Base-by-base conservation (phyloP, 768 basidiomycete species). In the Hericium alpestre region DNA sequence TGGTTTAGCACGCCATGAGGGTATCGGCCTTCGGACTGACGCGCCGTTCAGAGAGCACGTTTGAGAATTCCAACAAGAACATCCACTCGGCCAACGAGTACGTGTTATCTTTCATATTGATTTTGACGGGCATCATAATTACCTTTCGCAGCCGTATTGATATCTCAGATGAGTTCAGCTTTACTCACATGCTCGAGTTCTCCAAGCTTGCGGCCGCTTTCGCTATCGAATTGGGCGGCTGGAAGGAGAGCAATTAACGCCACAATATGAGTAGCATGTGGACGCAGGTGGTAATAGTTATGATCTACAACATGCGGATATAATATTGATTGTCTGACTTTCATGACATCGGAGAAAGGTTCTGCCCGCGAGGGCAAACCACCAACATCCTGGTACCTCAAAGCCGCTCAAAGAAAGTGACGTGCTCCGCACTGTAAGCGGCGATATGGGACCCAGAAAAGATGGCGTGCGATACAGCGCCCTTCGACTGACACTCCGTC, bases 101-200 rank as follows among this genome's bases (percentile, higher is more conserved):
- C 63, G 89, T 72, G n/a, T 32, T 56, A 6, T 43, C 25, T 51
- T 32, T 59, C 43, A n/a, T 61, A 53, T 54, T 58, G 57, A 41
- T 58, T 27, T 56, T 61, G 51, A 22, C 56, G 20, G 51, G 32
- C 48, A 41, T 58, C 27, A 53, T 63, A 58, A 65, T 64, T 58
- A 46, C 51, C 55, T 56, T 62, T 47, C 32, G 38, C 64, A 91
- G 90, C 67, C 87, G 87, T 53, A 87, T 88, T 56, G 89, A 94
- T 67, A 76, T 90, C 58, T 90, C 90, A 11, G 74, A 81, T 20
- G 93, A 95, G 69, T 96, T 96, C 72, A 88, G 85, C 66, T 97
- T 95, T 68, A 70, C 74, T 5, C 93, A 97, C 68, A 91, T 94
- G 89, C 82, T 73, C 71, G 82, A 70, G 69, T 82, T 82, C 70